A percentile compares a stretch with the other conserved stretches of the same genome.
Conservation (phyloP, 441 rosid species). For the Aleurites moluccanus region DNA sequence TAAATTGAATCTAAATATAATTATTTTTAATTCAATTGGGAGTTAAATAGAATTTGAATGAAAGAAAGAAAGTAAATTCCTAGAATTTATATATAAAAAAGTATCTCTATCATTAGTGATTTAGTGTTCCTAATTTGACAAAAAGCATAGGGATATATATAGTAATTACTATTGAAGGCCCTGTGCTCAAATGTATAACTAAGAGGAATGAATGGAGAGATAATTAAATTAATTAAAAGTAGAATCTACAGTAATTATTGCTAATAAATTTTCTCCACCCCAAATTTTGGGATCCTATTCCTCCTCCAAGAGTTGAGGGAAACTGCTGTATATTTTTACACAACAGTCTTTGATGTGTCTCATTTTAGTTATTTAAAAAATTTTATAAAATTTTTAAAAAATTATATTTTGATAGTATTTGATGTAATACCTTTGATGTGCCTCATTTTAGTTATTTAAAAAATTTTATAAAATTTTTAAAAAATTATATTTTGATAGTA, state of each 20-base stretch:
- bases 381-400: no score
- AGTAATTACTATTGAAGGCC: not conserved
- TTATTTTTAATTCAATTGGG: not conserved
- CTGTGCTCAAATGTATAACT: conserved; percentile 22
- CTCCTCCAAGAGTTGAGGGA: no score
- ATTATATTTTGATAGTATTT: no score
- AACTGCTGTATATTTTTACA: no score
- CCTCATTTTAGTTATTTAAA: no score
- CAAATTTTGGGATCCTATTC: conserved; percentile 36
- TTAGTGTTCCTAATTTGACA: conserved; percentile 2
- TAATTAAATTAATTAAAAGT: conserved; percentile 22
- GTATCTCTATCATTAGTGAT: not conserved
- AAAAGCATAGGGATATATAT: not conserved
- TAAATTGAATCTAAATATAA: not conserved
- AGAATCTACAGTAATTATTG: conserved; percentile 31
- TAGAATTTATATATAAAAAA: not conserved
- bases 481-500: no score
- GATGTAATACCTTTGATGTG: no score
- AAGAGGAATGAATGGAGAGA: conserved; percentile 28
- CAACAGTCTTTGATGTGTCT: no score
- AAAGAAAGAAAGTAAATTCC: not conserved
- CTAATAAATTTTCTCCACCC: conserved; percentile 27
- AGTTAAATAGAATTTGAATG: not conserved
- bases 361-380: no score
- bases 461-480: no score